Conservation (phyloP, 2,329 filamentous ascomycete genomes). For the Calonectria montana region DNA sequence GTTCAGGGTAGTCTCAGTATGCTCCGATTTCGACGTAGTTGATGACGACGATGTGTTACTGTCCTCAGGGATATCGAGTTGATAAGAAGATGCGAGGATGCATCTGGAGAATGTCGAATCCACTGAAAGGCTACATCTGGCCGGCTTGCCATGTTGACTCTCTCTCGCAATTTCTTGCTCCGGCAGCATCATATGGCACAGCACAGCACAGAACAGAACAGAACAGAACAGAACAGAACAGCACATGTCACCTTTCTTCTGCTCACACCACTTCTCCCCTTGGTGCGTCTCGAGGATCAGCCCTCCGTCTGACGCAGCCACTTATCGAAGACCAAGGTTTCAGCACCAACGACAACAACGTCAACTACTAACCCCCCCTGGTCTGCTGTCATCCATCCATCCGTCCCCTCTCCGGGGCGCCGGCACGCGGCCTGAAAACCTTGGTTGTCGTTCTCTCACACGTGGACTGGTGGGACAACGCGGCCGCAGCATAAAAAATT, state of each 20-base stretch:
- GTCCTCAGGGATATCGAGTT: neutral
- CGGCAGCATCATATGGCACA: neutral
- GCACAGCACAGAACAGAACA: no score
- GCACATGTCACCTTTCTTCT: neutral
- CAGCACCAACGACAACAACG: slow-evolving; percentile 10
- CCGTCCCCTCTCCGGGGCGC: slow-evolving; percentile 7
- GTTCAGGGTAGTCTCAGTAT: slow-evolving; percentile 17
- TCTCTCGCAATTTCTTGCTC: neutral
- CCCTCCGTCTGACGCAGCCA: neutral
- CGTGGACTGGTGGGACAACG: neutral
- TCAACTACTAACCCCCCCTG: neutral
- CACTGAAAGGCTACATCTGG: neutral
- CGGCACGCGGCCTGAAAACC: neutral
- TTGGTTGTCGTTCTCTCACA: neutral
- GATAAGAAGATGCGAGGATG: neutral
- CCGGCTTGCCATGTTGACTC: neutral
- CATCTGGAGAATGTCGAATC: neutral
- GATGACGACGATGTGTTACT: neutral
- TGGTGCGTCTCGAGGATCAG: neutral
- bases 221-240: no score
- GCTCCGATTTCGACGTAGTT: neutral
- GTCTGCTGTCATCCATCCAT: neutral
- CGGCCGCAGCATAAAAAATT: neutral
- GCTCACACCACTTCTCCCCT: neutral
- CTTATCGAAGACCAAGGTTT: neutral